Evolutionary conservation across 768 basidiomycete genomes (phyloP).

Genomic region (Rubroboletus pulcherrimus): DNA sequence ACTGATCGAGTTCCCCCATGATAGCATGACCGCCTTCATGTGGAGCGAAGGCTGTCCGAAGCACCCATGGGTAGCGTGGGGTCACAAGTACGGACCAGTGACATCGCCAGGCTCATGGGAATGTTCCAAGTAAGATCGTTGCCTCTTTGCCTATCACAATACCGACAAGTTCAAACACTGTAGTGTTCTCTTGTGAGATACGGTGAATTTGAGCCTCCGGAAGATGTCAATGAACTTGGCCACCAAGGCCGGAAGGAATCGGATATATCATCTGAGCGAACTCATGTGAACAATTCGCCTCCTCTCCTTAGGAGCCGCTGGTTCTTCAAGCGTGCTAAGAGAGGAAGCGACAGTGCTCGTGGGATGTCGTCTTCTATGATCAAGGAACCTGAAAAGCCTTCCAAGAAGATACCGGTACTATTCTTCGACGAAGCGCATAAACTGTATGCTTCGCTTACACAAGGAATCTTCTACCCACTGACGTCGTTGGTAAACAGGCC

Average conservation of each 20-base stretch:
- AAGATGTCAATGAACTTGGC: constrained; percentile 24
- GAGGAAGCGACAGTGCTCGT: constrained; percentile 27
- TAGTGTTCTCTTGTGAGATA: constrained; percentile 71
- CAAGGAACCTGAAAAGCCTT: constrained; percentile 34
- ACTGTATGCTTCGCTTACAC: constrained; percentile 43
- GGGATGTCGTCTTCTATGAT: constrained; percentile 30
- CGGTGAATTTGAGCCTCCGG: constrained; percentile 58
- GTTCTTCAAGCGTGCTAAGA: constrained; percentile 28
- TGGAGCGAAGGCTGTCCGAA: constrained; percentile 60
- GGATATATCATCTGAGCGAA: constrained; percentile 39
- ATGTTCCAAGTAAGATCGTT: constrained; percentile 58
- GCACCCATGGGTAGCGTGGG: constrained; percentile 39
- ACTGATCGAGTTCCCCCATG: constrained; percentile 3
- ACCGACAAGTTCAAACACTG: background rate
- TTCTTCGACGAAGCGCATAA: constrained; percentile 88
- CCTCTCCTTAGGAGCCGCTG: constrained; percentile 26
- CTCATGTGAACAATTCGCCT: constrained; percentile 37
- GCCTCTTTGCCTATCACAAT: background rate
- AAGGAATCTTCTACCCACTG: background rate
- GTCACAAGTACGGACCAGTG: constrained; percentile 64
- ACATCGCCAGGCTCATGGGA: constrained; percentile 81
- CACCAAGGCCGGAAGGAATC: constrained; percentile 28
- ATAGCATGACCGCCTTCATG: constrained; percentile 72
- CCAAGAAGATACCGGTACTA: constrained; percentile 74
- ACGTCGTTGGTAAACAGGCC: constrained; percentile 44